Conservation (phyloP, 2,329 filamentous ascomycete genomes). For the Dothistroma septosporum region DNA sequence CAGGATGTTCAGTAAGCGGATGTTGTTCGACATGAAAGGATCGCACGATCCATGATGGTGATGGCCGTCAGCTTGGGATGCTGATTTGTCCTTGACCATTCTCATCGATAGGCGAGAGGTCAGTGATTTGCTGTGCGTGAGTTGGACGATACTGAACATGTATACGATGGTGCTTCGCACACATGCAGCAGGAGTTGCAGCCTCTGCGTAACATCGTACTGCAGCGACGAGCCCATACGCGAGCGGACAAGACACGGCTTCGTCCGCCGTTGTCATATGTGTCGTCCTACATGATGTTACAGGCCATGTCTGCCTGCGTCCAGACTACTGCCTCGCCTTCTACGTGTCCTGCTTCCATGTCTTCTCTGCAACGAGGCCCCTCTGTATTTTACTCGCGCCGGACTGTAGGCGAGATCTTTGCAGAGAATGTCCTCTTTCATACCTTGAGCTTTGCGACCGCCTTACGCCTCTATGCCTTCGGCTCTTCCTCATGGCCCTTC, state of each 20-base stretch:
- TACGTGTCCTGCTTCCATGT: slow-evolving; percentile 59
- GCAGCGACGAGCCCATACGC: too few species aligned
- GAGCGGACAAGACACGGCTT: too few species aligned
- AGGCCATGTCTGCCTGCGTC: too few species aligned
- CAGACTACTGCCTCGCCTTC: slow-evolving; percentile 16
- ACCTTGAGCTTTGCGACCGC: slow-evolving; percentile 79
- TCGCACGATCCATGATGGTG: too few species aligned
- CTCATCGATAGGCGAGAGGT: too few species aligned
- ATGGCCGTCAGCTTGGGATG: too few species aligned
- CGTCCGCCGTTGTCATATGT: too few species aligned
- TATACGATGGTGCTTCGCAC: neutral
- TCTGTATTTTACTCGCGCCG: slow-evolving; percentile 84
- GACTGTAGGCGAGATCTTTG: slow-evolving; percentile 78
- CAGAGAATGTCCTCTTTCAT: slow-evolving; percentile 81
- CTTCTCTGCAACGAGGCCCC: slow-evolving; percentile 77
- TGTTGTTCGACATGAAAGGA: too few species aligned
- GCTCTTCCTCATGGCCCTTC: slow-evolving; percentile 50
- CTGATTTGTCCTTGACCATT: too few species aligned
- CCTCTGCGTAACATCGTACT: neutral
- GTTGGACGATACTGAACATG: too few species aligned
- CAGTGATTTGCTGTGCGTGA: too few species aligned
- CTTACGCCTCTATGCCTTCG: slow-evolving; percentile 65
- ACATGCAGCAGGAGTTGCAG: neutral
- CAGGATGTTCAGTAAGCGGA: too few species aligned
- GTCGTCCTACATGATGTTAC: neutral